Conservation (phyloP, 257 asterid species). For the Coffea eugenioides region DNA sequence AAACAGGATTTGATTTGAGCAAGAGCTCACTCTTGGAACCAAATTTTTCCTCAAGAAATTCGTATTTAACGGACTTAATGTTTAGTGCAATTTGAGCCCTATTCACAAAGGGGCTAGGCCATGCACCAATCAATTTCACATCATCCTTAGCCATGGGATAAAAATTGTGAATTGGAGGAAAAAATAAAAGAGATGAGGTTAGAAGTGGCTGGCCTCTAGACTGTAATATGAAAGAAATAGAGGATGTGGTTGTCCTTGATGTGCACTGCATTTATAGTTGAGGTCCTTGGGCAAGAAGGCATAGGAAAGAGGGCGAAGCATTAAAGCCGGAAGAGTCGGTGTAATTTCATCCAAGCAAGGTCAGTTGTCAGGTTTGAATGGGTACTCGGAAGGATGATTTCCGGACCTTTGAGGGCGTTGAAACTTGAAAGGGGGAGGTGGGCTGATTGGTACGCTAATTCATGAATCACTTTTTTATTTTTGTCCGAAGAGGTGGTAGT, state of each 20-base stretch:
- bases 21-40: constrained; percentile 35
- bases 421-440: too few species aligned
- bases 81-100: constrained; percentile 36
- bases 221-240: too few species aligned
- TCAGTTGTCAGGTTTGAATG: too few species aligned
- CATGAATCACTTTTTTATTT: too few species aligned
- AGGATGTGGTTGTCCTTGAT: background rate
- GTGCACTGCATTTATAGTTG: background rate
- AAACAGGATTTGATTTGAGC: constrained; percentile 35
- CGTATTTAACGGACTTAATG: constrained; percentile 27
- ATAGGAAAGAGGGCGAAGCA: background rate
- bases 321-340: too few species aligned
- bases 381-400: too few species aligned
- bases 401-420: too few species aligned
- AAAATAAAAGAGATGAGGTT: background rate
- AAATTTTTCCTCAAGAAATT: constrained; percentile 14
- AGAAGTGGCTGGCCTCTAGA: background rate
- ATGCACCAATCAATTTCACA: constrained; percentile 24
- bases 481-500: too few species aligned
- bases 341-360: too few species aligned
- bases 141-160: constrained; percentile 18
- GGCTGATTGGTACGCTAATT: too few species aligned
- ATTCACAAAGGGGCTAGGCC: constrained; percentile 23
- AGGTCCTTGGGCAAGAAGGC: background rate
- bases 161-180: background rate